Percentiles rank a stretch among this genome's conserved stretches.
Conservation (phyloP, 2,329 filamentous ascomycete species). For the Trichoderma atrobrunneum region DNA sequence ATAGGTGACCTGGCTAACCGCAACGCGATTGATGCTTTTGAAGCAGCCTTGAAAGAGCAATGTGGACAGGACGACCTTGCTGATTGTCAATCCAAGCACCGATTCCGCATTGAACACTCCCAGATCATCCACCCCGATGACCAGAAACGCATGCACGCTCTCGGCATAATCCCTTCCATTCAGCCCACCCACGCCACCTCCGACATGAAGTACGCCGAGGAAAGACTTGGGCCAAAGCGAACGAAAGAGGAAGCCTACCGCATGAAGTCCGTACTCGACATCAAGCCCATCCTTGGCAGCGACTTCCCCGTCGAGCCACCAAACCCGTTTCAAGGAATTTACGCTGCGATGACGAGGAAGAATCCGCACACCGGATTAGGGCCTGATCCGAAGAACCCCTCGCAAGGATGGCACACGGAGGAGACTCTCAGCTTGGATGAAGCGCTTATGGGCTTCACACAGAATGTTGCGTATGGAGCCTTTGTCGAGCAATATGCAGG, state of each 20-base stretch:
- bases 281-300: constrained; percentile 59
- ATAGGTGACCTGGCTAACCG: constrained; percentile 70
- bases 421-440: constrained; percentile 58
- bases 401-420: constrained; percentile 56
- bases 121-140: constrained; percentile 68
- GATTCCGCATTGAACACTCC: constrained; percentile 68
- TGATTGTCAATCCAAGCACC: constrained; percentile 51
- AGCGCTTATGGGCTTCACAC: constrained; percentile 61
- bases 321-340: constrained; percentile 65
- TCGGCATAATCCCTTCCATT: constrained; percentile 65
- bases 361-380: constrained; percentile 56
- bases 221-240: constrained; percentile 55
- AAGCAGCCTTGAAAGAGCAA: constrained; percentile 50
- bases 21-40: constrained; percentile 61
- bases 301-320: constrained; percentile 72
- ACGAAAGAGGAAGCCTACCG: constrained; percentile 59
- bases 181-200: constrained; percentile 71
- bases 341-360: constrained; percentile 62
- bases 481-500: constrained; percentile 60
- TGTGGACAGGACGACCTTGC: constrained; percentile 46
- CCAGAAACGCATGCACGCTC: constrained; percentile 54
- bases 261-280: constrained; percentile 59
- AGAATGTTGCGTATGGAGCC: constrained; percentile 55
- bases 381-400: constrained; percentile 44
- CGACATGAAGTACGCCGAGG: constrained; percentile 65